Base-by-base conservation (phyloP, 257 asterid genomes). In the Plectranthus barbatus region DNA sequence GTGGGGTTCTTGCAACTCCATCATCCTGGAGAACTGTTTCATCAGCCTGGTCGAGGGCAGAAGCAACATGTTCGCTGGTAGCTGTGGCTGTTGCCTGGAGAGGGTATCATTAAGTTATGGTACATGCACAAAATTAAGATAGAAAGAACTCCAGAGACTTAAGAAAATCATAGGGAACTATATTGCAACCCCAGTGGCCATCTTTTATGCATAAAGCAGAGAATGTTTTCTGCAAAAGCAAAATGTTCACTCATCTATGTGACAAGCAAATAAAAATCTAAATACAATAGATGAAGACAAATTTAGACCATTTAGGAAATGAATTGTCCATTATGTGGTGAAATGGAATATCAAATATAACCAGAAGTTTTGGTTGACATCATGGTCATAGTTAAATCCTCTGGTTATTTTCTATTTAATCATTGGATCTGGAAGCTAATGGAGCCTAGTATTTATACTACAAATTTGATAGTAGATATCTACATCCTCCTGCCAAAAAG, bases 21-120 rank as follows among this genome's bases (percentile, higher is more conserved):
- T 93, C 97, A 21, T 90, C 99, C 83, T 78, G 96, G 17, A 78
- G 68, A 72, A 74, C 72, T 64, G 78, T 61, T 66, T 85, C 99
- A 62, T 85, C 97, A 11, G 69, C 78, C 67, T 67, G 88, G 59
- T 87, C 96, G 19, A 33, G 88, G 67, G 76, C 54, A 56, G 84
- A 54, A 77, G 83, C 70, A 70, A 72, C 76, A 71, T 64, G 91
- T 54, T 73, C 95, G 40, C 49, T 62, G 75, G 92, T 76, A 81
- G 80, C 48, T 70, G 83, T 37, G 61, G 74, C 72, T 21, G 80
- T 58, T 23, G 78, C 80, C 98, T 91, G 84, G 67, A 76, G 73
- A 69, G 47, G 68, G 50, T 12, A 31, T 48, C 69, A 59, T 34
- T 69, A 49, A 61, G 57, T 74, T 36, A 74, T n/a, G 47, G 34